A percentile compares a stretch with the other conserved stretches of the same genome.
Conservation (phyloP, 2,329 filamentous ascomycete genomes). For the Monilinia aucupariae region DNA sequence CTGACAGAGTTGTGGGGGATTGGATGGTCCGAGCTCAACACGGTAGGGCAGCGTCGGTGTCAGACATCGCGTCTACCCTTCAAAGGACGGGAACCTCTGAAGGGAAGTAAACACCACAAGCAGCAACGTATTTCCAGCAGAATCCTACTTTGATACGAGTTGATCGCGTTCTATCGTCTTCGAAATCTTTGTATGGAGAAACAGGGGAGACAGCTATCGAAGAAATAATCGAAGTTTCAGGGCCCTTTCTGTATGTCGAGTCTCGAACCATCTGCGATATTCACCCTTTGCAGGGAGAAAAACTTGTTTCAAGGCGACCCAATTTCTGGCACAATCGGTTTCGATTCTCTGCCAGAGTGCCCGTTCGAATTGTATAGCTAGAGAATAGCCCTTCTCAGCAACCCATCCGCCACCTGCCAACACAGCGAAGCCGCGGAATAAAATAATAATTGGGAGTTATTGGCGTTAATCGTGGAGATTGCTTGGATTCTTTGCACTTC, state of each 20-base stretch:
- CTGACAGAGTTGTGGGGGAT: constrained; percentile 2
- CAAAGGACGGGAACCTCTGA: constrained; percentile 3
- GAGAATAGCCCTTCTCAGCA: not conserved
- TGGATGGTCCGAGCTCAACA: not conserved
- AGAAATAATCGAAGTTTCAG: not conserved
- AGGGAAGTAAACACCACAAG: constrained; percentile 1
- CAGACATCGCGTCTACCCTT: constrained; percentile 7
- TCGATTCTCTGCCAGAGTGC: not conserved
- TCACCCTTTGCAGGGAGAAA: not conserved
- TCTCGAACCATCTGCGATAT: constrained; percentile 5
- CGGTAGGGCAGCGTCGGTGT: constrained; percentile 1
- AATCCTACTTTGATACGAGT: not conserved
- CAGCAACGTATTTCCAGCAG: not conserved
- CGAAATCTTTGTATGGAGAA: not conserved
- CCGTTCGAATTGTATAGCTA: not conserved
- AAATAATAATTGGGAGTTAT: not conserved
- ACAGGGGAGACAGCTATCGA: not conserved
- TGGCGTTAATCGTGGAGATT: not conserved
- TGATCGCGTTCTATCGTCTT: not conserved
- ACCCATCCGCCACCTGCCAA: not conserved
- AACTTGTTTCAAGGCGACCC: not conserved
- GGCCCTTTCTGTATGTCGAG: constrained; percentile 1
- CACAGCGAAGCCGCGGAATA: not conserved
- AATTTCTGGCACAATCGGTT: not conserved
- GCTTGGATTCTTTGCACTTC: not conserved